Conservation (phyloP, 129 eudicot genomes). For the Lactuca sativa region DNA sequence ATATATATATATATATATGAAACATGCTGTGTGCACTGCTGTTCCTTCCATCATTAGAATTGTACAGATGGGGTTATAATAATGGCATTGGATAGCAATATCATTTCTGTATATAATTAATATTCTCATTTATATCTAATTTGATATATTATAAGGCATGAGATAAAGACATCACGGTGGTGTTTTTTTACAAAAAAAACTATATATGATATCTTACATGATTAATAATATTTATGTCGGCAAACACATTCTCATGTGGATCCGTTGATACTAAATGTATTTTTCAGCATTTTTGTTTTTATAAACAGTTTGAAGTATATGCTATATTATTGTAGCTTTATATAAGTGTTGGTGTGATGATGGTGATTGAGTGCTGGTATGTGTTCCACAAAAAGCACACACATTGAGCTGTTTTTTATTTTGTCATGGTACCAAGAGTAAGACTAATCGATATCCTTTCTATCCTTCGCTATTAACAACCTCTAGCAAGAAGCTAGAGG, state of each 20-base stretch:
- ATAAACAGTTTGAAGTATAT: not conserved
- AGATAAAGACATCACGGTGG: not conserved
- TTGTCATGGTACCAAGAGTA: not conserved
- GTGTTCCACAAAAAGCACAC: not conserved
- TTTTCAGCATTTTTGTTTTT: not conserved
- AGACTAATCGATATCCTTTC: not conserved
- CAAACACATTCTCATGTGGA: too few species aligned
- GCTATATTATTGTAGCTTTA: not conserved
- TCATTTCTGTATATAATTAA: conserved; percentile 12
- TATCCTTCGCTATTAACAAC: too few species aligned
- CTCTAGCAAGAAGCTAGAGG: too few species aligned
- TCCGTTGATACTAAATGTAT: not conserved
- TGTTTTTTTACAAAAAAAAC: not conserved
- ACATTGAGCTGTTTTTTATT: not conserved
- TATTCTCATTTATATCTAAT: conserved; percentile 1
- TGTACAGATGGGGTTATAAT: conserved; percentile 14
- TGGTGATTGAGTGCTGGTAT: conserved; percentile 3
- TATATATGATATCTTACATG: not conserved
- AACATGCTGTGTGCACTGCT: conserved; percentile 3
- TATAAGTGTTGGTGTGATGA: conserved; percentile 10
- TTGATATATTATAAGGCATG: not conserved
- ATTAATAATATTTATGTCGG: too few species aligned
- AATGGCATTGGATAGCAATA: conserved; percentile 11
- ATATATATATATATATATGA: conserved; percentile 6
- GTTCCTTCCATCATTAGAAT: conserved; percentile 17